phyloP scores from a whole-genome alignment of 352 stramenopile species.

The Phytophthora cryptogea region DNA sequence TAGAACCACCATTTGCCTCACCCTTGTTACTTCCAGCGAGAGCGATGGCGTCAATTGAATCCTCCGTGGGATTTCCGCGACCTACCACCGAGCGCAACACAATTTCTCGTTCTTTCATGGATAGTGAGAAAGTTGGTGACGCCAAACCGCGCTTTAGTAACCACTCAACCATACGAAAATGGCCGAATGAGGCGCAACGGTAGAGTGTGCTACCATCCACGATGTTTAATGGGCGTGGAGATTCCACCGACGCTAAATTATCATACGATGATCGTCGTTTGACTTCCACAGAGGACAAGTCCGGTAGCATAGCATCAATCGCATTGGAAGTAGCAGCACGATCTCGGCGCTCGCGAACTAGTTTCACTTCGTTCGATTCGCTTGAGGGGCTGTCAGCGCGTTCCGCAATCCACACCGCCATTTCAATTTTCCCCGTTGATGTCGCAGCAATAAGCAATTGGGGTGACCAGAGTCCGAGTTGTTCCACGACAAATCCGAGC shows the following conservation, averaged over 20 bases:
- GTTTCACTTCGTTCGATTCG: slow-evolving; percentile 6
- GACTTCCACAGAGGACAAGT: slow-evolving; percentile 7
- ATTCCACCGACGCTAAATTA: slow-evolving; percentile 14
- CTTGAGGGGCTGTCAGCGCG: slow-evolving; percentile 6
- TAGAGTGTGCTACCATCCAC: slow-evolving; percentile 35
- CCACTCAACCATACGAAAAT: slow-evolving; percentile 42
- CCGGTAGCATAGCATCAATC: slow-evolving; percentile 14
- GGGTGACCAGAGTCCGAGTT: slow-evolving; percentile 35
- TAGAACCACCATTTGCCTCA: slow-evolving; percentile 1
- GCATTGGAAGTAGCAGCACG: slow-evolving; percentile 25
- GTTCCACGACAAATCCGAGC: slow-evolving; percentile 35
- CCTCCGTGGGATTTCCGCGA: slow-evolving; percentile 17
- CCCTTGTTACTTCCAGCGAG: background rate
- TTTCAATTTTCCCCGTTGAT: slow-evolving; percentile 31
- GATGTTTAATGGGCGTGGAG: slow-evolving; percentile 20
- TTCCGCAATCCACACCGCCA: slow-evolving; percentile 39
- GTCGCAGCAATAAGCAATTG: slow-evolving; percentile 33
- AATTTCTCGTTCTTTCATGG: slow-evolving; percentile 31
- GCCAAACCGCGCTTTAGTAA: slow-evolving; percentile 25
- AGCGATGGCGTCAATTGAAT: slow-evolving; percentile 14
- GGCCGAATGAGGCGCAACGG: slow-evolving; percentile 14
- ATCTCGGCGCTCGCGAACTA: slow-evolving; percentile 17
- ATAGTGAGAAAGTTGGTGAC: slow-evolving; percentile 24
- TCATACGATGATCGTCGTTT: slow-evolving; percentile 31
- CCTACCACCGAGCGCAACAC: slow-evolving; percentile 31